phyloP scores from a whole-genome alignment of 2,329 filamentous ascomycete genomes.

The Hymenoscyphus scutula region DNA sequence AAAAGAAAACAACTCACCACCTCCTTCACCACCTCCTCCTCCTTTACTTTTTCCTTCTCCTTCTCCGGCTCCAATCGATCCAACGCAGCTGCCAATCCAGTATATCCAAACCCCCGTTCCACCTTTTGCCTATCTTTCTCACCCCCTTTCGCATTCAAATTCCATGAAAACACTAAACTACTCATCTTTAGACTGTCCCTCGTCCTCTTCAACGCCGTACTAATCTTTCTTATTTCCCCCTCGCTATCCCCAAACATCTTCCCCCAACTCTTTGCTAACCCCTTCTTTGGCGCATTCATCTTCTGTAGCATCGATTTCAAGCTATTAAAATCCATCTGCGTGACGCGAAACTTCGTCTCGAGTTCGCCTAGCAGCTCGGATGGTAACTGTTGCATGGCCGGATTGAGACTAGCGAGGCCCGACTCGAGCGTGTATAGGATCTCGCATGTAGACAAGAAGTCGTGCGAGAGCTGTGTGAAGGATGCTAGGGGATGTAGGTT shows the following conservation, averaged over 20 bases:
- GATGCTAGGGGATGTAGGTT: constrained; percentile 18
- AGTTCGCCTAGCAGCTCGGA: constrained; percentile 61
- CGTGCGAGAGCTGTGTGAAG: constrained; percentile 52
- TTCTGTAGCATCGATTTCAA: constrained; percentile 63
- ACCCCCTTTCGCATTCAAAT: constrained; percentile 51
- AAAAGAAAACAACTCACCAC: neutral
- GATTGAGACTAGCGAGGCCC: constrained; percentile 55
- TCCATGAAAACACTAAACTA: constrained; percentile 64
- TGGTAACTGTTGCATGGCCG: constrained; percentile 53
- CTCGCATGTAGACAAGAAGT: constrained; percentile 66
- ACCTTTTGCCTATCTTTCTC: constrained; percentile 45
- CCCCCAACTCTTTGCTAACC: constrained; percentile 53
- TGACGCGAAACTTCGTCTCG: constrained; percentile 60
- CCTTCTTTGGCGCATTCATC: constrained; percentile 38
- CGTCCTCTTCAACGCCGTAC: constrained; percentile 53
- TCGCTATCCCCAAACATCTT: constrained; percentile 63
- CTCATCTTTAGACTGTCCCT: constrained; percentile 63
- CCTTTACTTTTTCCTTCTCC: constrained; percentile 11
- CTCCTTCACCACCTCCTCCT: too few relatives aligned
- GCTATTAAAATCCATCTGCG: constrained; percentile 59
- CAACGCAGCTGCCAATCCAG: constrained; percentile 62
- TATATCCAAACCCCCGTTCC: constrained; percentile 61
- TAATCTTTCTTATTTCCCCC: constrained; percentile 53
- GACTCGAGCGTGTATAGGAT: constrained; percentile 68
- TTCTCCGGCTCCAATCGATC: constrained; percentile 44